A percentile compares a stretch with the other conserved stretches of the same genome.
phyloP scores from a whole-genome alignment of 768 basidiomycete genomes.

The Clitopilus passeckerianus region DNA sequence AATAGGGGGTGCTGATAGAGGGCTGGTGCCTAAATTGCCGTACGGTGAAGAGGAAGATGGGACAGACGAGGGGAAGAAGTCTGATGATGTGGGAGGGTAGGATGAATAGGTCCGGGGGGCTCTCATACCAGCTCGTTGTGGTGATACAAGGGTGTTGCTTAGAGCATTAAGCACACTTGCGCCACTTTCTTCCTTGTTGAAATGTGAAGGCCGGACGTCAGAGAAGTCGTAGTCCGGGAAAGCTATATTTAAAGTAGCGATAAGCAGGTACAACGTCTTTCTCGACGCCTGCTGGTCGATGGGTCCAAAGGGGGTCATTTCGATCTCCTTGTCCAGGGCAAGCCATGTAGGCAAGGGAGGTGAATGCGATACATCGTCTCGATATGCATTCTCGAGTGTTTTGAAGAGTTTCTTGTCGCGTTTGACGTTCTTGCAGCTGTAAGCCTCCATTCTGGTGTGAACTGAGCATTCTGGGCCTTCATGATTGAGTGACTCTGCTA shows the following conservation, averaged over 20 bases:
- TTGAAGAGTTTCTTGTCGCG: constrained; percentile 97
- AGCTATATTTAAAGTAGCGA: constrained; percentile 93
- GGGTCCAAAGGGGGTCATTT: constrained; percentile 86
- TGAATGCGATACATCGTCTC: constrained; percentile 74
- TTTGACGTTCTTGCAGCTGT: constrained; percentile 96
- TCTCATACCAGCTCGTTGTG: constrained; percentile 57
- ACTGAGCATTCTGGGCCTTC: constrained; percentile 87
- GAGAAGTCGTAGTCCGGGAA: constrained; percentile 99
- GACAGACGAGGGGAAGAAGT: constrained; percentile 73
- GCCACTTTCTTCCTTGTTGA: constrained; percentile 77
- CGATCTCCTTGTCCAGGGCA: constrained; percentile 61
- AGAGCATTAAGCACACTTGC: constrained; percentile 81
- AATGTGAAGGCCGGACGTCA: constrained; percentile 85
- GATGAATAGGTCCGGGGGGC: constrained; percentile 83
- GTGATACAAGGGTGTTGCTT: constrained; percentile 76
- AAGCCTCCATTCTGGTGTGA: constrained; percentile 91
- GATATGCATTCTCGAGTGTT: constrained; percentile 83
- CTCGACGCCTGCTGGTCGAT: constrained; percentile 80
- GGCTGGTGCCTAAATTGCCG: constrained; percentile 52
- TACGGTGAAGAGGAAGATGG: constrained; percentile 70
- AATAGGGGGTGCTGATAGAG: constrained; percentile 67
- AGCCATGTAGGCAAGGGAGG: constrained; percentile 84
- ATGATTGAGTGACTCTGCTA: constrained; percentile 77
- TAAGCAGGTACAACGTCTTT: constrained; percentile 94
- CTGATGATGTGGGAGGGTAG: constrained; percentile 69